These are phyloP conservation scores for Acer campestre DNA, from an alignment of 345 rosid species.

Conservation along the genomic window DNA sequence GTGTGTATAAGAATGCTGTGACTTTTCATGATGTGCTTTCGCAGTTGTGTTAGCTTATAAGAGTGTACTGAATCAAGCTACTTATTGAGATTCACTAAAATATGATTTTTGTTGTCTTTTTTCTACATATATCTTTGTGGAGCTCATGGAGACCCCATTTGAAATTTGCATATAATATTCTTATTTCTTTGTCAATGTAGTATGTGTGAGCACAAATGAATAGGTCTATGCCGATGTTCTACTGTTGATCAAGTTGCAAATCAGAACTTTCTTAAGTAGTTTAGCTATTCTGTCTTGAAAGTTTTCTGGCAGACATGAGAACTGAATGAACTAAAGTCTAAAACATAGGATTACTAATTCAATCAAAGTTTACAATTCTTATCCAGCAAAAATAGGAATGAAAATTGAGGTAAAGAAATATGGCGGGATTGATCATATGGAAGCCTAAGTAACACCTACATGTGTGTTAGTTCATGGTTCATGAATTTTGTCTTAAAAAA, in stretches of 20 bases:
- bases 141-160: background rate
- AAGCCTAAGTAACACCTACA: background rate
- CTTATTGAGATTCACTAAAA: background rate
- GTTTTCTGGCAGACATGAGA: background rate
- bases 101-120: background rate
- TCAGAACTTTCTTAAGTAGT: background rate
- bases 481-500: background rate
- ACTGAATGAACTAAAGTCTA: background rate
- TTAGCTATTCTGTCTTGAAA: background rate
- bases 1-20: slow-evolving; percentile 27
- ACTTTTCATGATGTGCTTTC: background rate
- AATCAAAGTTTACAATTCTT: background rate
- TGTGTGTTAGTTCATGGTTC: background rate
- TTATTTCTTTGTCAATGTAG: background rate
- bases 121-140: background rate
- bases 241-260: background rate
- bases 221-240: background rate
- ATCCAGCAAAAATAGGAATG: background rate
- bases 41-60: background rate
- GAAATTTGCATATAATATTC: background rate
- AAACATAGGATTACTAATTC: background rate
- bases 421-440: background rate
- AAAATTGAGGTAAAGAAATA: background rate
- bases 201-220: background rate
- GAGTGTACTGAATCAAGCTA: background rate